Base-by-base conservation (phyloP, 441 rosid genomes). In the Populus hybrid region DNA sequence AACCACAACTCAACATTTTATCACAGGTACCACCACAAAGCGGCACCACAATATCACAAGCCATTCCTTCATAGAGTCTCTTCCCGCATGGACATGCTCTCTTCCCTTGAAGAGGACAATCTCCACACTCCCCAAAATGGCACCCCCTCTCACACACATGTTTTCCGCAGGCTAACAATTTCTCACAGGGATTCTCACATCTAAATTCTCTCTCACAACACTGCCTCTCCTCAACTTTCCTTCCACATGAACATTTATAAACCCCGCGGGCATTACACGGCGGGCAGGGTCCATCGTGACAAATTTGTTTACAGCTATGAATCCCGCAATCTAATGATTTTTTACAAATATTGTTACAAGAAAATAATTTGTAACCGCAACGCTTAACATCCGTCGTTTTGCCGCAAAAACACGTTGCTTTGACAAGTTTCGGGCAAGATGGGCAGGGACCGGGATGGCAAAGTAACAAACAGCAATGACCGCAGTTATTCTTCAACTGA, bases 361-460 rank as follows among this genome's bases (percentile, higher is more conserved):
- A 91, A 74, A 89, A 93, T 23, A 75, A 70, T 80, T 91, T 95
- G 76, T 79, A 83, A 14, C 93, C 97, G 61, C 99, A 95, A 2
- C 97, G 89, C 76, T 90, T 90, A 71, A 89, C 92, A 53, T 90
- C 97, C 59, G 82, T 88, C 20, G 84, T 75, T n/a, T 84, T 84
- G 0, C 92, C 90, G 21, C 98, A 95, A 74, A 88, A 92, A 83
- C 98, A 95, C 24, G 73, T 74, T 24, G 86, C 74, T 65, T 86
- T 87, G 4, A 91, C 87, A 6, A 92, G 86, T 83, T 92, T 90
- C 2, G 98, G 97, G 75, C 98, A 95, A 42, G 98, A 80, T 0
- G 99, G 94, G 77, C 97, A 92, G 18, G 98, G 97, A 18, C 98
- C 99, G 1, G 98, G 98, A 68, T 95, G 99, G 66, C 94, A 93